Evolutionary conservation across 345 rosid species (phyloP).

Genomic region (Cochlearia excelsa): DNA sequence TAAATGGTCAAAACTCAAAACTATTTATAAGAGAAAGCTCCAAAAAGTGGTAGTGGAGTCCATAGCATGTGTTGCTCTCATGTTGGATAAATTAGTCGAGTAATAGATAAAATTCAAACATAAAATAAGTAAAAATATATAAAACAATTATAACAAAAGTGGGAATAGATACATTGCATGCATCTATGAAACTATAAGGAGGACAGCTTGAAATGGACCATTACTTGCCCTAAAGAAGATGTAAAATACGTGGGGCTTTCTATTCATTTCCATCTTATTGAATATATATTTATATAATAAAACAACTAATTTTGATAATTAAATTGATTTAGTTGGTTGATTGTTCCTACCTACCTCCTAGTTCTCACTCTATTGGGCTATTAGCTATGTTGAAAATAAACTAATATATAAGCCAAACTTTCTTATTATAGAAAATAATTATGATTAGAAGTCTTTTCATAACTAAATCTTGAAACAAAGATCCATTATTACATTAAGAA

Average conservation of each 20-base stretch:
- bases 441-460: background rate
- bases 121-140: background rate
- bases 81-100: conserved; percentile 3
- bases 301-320: conserved; percentile 17
- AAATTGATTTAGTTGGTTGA: conserved; percentile 13
- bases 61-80: conserved; percentile 33
- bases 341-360: conserved; percentile 1
- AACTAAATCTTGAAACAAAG: background rate
- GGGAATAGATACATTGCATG: conserved; percentile 59
- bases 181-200: conserved; percentile 37
- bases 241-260: conserved; percentile 53
- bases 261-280: conserved; percentile 31
- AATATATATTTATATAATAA: conserved; percentile 13
- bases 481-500: background rate
- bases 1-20: conserved; percentile 4
- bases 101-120: conserved; percentile 1
- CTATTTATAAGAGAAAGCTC: conserved; percentile 2
- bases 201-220: conserved; percentile 70
- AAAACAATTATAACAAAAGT: background rate
- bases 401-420: background rate
- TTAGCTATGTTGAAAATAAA: too few relatives aligned
- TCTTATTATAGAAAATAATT: background rate
- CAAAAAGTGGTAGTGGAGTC: conserved; percentile 23
- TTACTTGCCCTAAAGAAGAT: conserved; percentile 45
- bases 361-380: background rate